A percentile compares a stretch with the other conserved stretches of the same genome.
Evolutionary conservation across 2,329 filamentous ascomycete genomes (phyloP).

Genomic region (Calonectria pauciramosa): DNA sequence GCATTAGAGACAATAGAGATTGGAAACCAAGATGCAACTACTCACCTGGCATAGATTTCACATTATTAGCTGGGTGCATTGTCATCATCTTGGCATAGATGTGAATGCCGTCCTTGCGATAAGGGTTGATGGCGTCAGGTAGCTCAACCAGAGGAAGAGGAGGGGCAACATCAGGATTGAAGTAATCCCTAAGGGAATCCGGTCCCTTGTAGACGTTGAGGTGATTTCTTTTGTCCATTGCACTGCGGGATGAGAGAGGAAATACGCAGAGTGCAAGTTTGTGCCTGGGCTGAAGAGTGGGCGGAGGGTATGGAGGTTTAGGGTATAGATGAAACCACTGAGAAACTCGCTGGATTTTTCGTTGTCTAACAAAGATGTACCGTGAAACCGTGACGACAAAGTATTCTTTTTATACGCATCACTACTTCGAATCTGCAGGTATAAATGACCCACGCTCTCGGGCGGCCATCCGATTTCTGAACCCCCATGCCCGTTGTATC

Average conservation of each 20-base stretch:
- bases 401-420: not conserved
- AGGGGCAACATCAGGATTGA: constrained; percentile 69
- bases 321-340: not conserved
- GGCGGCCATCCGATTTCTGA: not conserved
- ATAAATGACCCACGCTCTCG: not conserved
- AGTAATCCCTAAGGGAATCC: constrained; percentile 70
- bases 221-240: constrained; percentile 45
- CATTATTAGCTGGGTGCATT: constrained; percentile 74
- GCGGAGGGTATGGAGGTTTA: not conserved
- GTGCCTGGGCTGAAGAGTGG: not conserved
- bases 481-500: not conserved
- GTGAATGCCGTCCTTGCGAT: constrained; percentile 67
- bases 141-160: constrained; percentile 74
- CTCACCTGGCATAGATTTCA: constrained; percentile 73
- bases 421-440: not conserved
- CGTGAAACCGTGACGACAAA: not conserved
- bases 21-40: constrained; percentile 53
- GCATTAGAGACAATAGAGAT: not conserved
- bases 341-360: not conserved
- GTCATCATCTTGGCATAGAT: constrained; percentile 78
- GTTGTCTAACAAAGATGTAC: not conserved
- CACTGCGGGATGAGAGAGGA: constrained; percentile 26
- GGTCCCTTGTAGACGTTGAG: constrained; percentile 71
- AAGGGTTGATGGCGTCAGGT: constrained; percentile 69
- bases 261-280: not conserved